Evolutionary conservation across 345 rosid genomes (phyloP).

Genomic region (Jatropha curcas): DNA sequence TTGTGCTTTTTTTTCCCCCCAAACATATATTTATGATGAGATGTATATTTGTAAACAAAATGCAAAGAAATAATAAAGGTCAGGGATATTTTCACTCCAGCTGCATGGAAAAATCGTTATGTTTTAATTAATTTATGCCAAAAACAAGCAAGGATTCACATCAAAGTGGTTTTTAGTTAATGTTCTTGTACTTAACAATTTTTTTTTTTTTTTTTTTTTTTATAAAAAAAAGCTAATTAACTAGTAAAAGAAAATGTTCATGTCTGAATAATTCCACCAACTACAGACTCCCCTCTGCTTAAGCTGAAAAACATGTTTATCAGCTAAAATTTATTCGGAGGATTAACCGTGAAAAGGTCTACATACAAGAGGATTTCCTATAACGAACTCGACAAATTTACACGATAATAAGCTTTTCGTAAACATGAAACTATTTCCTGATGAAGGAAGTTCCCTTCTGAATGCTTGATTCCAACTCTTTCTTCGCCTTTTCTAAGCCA

Average conservation of each 20-base stretch:
- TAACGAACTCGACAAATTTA: neutral
- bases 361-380: neutral
- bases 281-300: too few species aligned
- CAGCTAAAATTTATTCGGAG: neutral
- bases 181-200: too few species aligned
- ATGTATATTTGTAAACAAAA: neutral
- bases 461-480: conserved; percentile 79
- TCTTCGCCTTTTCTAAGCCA: conserved; percentile 83
- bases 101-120: neutral
- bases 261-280: too few species aligned
- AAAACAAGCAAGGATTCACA: too few species aligned
- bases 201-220: too few species aligned
- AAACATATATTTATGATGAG: neutral
- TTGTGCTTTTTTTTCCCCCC: neutral
- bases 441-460: conserved; percentile 71
- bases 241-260: too few species aligned
- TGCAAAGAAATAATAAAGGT: neutral
- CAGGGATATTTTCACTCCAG: neutral
- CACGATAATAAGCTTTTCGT: neutral
- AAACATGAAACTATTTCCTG: conserved; percentile 37
- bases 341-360: neutral
- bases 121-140: too few species aligned
- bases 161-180: too few species aligned
- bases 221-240: too few species aligned
- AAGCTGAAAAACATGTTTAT: neutral